Conservation (phyloP, 2,329 filamentous ascomycete genomes). For the Aciculosporium take region DNA sequence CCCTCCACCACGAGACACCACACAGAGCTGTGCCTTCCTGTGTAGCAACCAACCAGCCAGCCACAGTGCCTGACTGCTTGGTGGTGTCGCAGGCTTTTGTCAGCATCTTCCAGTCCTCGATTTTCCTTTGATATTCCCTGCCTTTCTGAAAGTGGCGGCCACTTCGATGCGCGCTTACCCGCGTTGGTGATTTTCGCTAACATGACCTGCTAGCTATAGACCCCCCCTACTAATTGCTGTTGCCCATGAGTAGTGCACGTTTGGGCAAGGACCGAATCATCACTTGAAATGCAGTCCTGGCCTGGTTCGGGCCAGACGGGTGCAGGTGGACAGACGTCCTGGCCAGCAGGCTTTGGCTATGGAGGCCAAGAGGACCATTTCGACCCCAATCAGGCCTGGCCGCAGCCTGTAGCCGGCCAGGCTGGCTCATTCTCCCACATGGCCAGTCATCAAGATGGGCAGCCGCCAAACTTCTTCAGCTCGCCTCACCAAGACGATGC, state of each 20-base stretch:
- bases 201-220: conserved; percentile 17
- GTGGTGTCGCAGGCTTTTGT: neutral
- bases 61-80: conserved; percentile 1
- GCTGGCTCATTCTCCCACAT: conserved; percentile 18
- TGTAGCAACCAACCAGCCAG: neutral
- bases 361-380: conserved; percentile 22
- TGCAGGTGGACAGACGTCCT: conserved; percentile 21
- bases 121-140: conserved; percentile 2
- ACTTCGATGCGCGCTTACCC: conserved; percentile 6
- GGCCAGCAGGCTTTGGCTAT: conserved; percentile 22
- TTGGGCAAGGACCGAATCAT: conserved; percentile 11
- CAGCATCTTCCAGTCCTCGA: conserved; percentile 6
- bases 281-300: conserved; percentile 27
- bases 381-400: conserved; percentile 25
- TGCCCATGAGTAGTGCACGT: conserved; percentile 10
- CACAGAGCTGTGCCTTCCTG: neutral
- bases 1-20: neutral
- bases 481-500: conserved; percentile 18
- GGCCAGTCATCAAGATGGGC: conserved; percentile 15
- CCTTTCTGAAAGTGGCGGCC: conserved; percentile 1
- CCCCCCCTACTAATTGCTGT: conserved; percentile 3
- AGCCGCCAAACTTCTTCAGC: conserved; percentile 21
- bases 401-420: conserved; percentile 22
- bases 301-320: conserved; percentile 22
- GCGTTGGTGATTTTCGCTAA: conserved; percentile 15